These are phyloP conservation scores for Aschersonia sp. DNA, from an alignment of 2,329 filamentous ascomycete genomes.

Conservation along the genomic window DNA sequence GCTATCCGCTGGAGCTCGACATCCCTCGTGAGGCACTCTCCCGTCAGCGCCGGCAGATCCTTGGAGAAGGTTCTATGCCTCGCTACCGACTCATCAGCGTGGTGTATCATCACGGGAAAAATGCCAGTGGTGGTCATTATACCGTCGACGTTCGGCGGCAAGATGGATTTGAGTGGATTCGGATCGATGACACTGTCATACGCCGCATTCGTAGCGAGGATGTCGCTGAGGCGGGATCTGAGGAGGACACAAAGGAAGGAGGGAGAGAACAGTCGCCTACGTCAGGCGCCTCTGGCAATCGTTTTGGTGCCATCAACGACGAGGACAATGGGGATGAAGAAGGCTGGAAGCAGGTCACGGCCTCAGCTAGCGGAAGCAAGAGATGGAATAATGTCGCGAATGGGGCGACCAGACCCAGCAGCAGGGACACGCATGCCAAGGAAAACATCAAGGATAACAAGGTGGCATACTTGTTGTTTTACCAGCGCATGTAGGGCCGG, in stretches of 20 bases:
- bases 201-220: constrained; percentile 75
- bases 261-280: constrained; percentile 10
- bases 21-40: constrained; percentile 84
- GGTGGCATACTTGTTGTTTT: constrained; percentile 93
- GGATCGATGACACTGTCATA: constrained; percentile 86
- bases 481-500: constrained; percentile 53
- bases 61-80: constrained; percentile 54
- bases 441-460: constrained; percentile 78
- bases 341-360: constrained; percentile 71
- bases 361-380: constrained; percentile 50
- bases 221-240: constrained; percentile 70
- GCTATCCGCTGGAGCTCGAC: constrained; percentile 87
- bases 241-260: constrained; percentile 55
- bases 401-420: constrained; percentile 39
- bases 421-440: constrained; percentile 42
- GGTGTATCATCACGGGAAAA: constrained; percentile 96
- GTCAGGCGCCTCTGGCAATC: constrained; percentile 42
- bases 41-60: constrained; percentile 49
- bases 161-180: constrained; percentile 91
- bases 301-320: constrained; percentile 57
- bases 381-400: constrained; percentile 54
- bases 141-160: constrained; percentile 94
- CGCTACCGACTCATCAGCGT: constrained; percentile 79
- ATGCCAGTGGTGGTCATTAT: constrained; percentile 90
- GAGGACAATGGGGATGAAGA: constrained; percentile 52